Evolutionary conservation across 2,329 filamentous ascomycete species (phyloP).

Genomic region (Penicillium aurantiogriseum): DNA sequence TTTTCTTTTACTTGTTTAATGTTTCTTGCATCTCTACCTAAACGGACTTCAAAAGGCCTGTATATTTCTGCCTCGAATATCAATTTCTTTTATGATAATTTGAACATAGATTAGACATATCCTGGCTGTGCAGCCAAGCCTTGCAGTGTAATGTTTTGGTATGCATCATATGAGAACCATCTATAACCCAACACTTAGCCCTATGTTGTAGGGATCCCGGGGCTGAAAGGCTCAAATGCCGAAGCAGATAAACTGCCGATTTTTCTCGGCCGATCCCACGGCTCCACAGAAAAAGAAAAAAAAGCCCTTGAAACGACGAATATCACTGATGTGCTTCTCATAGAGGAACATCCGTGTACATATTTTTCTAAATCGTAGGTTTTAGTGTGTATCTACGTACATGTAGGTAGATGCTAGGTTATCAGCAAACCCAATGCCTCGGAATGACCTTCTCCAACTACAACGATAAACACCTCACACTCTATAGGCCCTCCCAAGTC

Average conservation of each 20-base stretch:
- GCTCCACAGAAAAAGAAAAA: neutral
- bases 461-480: neutral
- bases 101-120: neutral
- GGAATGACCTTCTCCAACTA: neutral
- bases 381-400: neutral
- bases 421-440: neutral
- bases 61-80: slow-evolving; percentile 18
- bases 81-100: neutral
- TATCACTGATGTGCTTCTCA: too few relatives aligned
- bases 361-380: neutral
- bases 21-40: slow-evolving; percentile 15
- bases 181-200: neutral
- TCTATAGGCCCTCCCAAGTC: neutral
- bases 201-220: neutral
- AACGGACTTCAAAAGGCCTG: slow-evolving; percentile 22
- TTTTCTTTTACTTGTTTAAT: slow-evolving; percentile 22
- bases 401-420: neutral
- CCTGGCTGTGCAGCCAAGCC: neutral
- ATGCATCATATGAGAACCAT: neutral
- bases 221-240: neutral
- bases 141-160: neutral
- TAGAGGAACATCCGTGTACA: neutral
- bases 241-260: neutral
- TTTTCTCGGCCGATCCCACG: neutral
- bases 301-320: neutral